Evolutionary conservation across 352 stramenopile genomes (phyloP), one percentile per base, ranked within the genome.

Genomic region (Thraustochytrium striatum): DNA sequence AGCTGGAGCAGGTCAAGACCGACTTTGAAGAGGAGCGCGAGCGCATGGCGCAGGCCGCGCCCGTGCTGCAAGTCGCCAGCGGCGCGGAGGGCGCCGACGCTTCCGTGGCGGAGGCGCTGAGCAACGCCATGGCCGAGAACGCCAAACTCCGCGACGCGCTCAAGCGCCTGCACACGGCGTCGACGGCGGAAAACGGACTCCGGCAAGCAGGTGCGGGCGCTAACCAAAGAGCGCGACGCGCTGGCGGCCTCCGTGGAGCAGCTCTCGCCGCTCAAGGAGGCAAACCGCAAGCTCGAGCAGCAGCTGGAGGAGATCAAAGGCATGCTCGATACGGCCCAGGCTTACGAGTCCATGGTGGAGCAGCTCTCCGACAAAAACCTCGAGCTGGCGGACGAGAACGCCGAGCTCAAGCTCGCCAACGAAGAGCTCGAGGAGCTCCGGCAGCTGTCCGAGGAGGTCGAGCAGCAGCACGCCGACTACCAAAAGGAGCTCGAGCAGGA

Each of bases 291-390:
- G 35, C 58, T 80, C 9, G 86, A 92, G 62, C 81, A 68, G 9
- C 88, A 93, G 79, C 83, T 87, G 0, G 90, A 94, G 72, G 89
- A 94, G 69, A 84, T 94, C 5, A 94, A 93, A 73, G 89, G 93
- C 61, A 86, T 92, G 72, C 81, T 94, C 3, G 90, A 94, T 72
- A 83, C 93, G 39, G 90, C 90, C 1, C 92, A 91, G 38, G 90
- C 88, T 0, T 94, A 94, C 70, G 90, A 94, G 69, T 87, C 84
- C 30, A 93, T 94, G 89, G 89, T 94, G 28, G 89, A 94, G 85
- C 85, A 92, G 50, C 82, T 94, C 19, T 93, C 90, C 0, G 90
- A 94, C 65, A 94, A 93, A 72, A 94, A 94, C 43, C 44, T 94
- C 61, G 90, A 85, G 5, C 82, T 94, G 0, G 89, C 89, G 3